phyloP scores from a whole-genome alignment of 2,329 filamentous ascomycete genomes.

The Blastomyces parvus region DNA sequence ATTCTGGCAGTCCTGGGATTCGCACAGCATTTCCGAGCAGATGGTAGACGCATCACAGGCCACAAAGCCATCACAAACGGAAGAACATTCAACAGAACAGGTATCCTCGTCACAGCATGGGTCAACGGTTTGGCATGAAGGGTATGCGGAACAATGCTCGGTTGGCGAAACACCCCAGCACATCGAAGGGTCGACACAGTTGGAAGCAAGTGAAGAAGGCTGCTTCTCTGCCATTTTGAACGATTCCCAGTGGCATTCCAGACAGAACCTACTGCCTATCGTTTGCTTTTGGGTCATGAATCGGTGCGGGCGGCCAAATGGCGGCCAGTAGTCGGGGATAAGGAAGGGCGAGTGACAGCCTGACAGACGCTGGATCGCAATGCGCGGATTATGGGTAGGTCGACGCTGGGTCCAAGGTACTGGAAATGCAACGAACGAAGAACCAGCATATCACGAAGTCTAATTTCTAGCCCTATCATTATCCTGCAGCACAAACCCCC shows the following conservation, averaged over 20 bases:
- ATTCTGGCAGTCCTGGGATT: slow-evolving; percentile 21
- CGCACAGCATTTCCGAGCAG: slow-evolving; percentile 32
- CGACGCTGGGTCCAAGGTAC: no score
- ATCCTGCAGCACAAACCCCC: no score
- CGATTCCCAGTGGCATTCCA: slow-evolving; percentile 35
- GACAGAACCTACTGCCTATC: slow-evolving; percentile 27
- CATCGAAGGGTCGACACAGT: slow-evolving; percentile 17
- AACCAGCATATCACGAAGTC: no score
- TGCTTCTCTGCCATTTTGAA: slow-evolving; percentile 29
- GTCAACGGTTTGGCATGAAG: slow-evolving; percentile 6
- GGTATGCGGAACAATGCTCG: slow-evolving; percentile 22
- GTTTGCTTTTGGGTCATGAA: slow-evolving; percentile 12
- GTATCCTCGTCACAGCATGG: slow-evolving; percentile 33
- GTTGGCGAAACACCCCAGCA: slow-evolving; percentile 25
- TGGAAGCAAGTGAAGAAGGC: slow-evolving; percentile 19
- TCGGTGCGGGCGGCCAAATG: background rate
- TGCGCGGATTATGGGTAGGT: no score
- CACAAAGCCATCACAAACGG: slow-evolving; percentile 34
- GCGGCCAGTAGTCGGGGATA: background rate
- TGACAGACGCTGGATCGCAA: no score
- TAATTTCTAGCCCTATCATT: no score
- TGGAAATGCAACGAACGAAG: no score
- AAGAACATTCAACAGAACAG: slow-evolving; percentile 31
- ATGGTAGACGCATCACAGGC: slow-evolving; percentile 31
- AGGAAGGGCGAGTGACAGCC: no score